Conservation (phyloP, 176 grass and related monocot genomes). For the Thinopyrum elongatum region DNA sequence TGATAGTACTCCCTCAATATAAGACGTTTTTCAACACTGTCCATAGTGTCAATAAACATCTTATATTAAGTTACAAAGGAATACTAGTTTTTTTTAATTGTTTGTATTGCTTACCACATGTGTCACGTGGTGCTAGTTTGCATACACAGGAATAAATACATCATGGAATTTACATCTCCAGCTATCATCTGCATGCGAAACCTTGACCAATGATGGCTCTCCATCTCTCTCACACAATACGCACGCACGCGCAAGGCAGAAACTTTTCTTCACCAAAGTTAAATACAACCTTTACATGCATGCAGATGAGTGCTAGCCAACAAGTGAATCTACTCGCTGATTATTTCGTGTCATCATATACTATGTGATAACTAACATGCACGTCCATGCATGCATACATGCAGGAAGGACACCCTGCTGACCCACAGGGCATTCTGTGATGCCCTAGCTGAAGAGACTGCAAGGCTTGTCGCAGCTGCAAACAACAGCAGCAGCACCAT, state of each 20-base stretch:
- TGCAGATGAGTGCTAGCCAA: background rate
- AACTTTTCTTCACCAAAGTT: slow-evolving; percentile 40
- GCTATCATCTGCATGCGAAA: background rate
- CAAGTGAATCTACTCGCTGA: background rate
- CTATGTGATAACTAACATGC: background rate
- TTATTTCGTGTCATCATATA: background rate
- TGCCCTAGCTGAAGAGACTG: slow-evolving; percentile 97
- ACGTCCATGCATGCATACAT: background rate
- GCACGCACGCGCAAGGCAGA: background rate
- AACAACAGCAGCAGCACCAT: slow-evolving; percentile 19
- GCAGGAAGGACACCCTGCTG: slow-evolving; percentile 91
- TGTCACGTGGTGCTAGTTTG: too few relatives aligned
- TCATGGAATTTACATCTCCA: background rate
- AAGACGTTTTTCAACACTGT: too few relatives aligned
- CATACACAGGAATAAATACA: background rate
- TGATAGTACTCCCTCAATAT: too few relatives aligned
- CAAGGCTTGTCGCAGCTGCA: slow-evolving; percentile 54
- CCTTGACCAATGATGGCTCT: background rate
- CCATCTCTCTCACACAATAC: background rate
- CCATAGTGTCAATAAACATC: too few relatives aligned
- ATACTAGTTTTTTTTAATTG: too few relatives aligned
- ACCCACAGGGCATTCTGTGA: slow-evolving; percentile 98
- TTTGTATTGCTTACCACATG: too few relatives aligned
- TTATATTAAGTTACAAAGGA: too few relatives aligned
- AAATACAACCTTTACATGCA: slow-evolving; percentile 28